phyloP scores from a whole-genome alignment of 164 flowering plant species.

The Sedum album region DNA sequence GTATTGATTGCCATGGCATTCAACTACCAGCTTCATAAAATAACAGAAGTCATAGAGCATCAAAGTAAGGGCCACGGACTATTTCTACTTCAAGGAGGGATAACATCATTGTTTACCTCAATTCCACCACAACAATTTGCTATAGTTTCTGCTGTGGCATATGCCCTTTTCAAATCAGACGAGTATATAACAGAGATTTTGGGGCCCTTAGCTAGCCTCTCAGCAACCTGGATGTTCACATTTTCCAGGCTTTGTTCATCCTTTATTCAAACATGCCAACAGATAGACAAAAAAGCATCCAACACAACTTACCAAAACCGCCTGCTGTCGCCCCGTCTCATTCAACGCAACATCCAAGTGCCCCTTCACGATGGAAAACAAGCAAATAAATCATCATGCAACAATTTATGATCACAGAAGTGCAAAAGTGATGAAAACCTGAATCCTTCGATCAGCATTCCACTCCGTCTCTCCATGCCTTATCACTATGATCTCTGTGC shows the following conservation, averaged over 20 bases:
- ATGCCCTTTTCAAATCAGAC: constrained; percentile 85
- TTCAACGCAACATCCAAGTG: constrained; percentile 79
- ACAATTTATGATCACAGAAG: neutral
- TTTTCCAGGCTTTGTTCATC: neutral
- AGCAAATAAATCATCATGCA: neutral
- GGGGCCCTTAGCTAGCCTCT: constrained; percentile 52
- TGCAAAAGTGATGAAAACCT: constrained; percentile 26
- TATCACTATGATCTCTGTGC: constrained; percentile 65
- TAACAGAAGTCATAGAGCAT: neutral
- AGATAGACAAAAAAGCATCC: constrained; percentile 3
- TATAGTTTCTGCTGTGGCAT: constrained; percentile 72
- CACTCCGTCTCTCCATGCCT: constrained; percentile 93
- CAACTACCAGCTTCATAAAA: too few relatives aligned
- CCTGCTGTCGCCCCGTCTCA: constrained; percentile 81
- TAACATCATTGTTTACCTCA: constrained; percentile 44
- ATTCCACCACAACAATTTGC: constrained; percentile 51
- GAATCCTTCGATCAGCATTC: constrained; percentile 69
- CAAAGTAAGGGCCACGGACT: neutral
- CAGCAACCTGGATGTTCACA: constrained; percentile 51
- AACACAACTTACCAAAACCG: constrained; percentile 44
- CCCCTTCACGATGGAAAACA: constrained; percentile 39
- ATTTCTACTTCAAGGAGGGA: neutral
- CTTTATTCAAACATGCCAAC: neutral
- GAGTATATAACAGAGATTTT: constrained; percentile 63
- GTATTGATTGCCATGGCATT: too few relatives aligned